phyloP scores from a whole-genome alignment of 2,329 filamentous ascomycete species.

The Beauveria rudraprayagi region DNA sequence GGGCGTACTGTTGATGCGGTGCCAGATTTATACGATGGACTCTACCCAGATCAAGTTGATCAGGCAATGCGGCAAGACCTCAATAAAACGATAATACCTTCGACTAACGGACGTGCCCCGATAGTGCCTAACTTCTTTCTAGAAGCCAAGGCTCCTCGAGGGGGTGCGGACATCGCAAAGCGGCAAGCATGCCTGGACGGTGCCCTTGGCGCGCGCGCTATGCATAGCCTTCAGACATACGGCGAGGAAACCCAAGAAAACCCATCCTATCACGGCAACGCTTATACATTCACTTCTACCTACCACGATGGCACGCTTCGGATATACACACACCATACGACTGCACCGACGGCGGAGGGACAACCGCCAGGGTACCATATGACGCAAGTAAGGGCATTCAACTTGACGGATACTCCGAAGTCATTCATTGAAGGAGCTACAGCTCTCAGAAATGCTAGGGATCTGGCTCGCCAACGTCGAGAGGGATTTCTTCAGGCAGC shows the following conservation, averaged over 20 bases:
- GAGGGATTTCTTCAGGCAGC: constrained; percentile 25
- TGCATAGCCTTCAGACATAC: constrained; percentile 31
- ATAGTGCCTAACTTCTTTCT: constrained; percentile 35
- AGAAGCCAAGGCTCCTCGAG: constrained; percentile 29
- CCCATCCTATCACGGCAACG: constrained; percentile 28
- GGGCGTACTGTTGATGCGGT: constrained; percentile 20
- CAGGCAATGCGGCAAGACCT: constrained; percentile 11
- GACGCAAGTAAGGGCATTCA: constrained; percentile 24
- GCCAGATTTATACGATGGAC: constrained; percentile 27
- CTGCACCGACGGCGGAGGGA: constrained; percentile 21
- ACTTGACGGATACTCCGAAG: constrained; percentile 21
- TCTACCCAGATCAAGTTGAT: constrained; percentile 19
- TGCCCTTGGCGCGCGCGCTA: constrained; percentile 27
- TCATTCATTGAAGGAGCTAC: constrained; percentile 26
- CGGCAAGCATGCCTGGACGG: constrained; percentile 31
- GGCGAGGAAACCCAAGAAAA: constrained; percentile 17
- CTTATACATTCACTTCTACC: constrained; percentile 30
- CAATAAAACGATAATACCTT: not conserved
- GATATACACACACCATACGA: constrained; percentile 30
- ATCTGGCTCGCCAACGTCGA: constrained; percentile 29
- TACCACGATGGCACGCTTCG: constrained; percentile 29
- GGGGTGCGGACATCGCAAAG: constrained; percentile 17
- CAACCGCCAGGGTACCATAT: constrained; percentile 33
- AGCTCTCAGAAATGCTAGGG: constrained; percentile 32
- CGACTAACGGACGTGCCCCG: constrained; percentile 13